Evolutionary conservation across 495 filamentous ascomycete species (phyloP), one percentile per base, ranked within the genome.

Genomic region (Rostrohypoxylon terebratum): DNA sequence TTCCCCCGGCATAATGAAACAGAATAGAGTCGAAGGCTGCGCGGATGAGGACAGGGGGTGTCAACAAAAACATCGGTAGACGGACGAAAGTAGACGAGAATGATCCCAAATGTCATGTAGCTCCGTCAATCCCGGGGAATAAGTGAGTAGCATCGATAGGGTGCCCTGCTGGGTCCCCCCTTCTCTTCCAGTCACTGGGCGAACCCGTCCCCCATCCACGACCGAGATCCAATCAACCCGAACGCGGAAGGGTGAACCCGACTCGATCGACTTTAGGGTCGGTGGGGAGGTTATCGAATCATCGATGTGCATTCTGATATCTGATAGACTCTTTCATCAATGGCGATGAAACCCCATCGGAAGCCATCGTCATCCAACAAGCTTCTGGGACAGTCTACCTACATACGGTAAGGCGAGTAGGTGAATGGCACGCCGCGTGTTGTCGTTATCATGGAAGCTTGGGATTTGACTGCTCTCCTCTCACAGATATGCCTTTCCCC

Each of bases 261-360:
- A 69, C 18, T 64, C 45, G 58, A 63, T 59, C 42, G 50, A 23
- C 48, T 18, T 69, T 34, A 53, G 34, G 64, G 23, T 68, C 50
- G 23, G 59, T 48, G 64, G 70, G 59, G 40, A 44, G 63, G 10
- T 68, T 60, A 44, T 72, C 64, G 59, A 68, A 72, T 72, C 63
- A 72, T 63, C 64, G 59, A 72, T 72, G 54, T 63, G 60, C 59
- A 64, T 72, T 72, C 36, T 72, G 64, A 68, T 72, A 72, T 68
- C 59, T 72, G 70, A 72, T 68, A 71, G 55, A 55, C 44, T 62
- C 59, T 48, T 60, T 68, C 45, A 53, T 59, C 34, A 34, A 72
- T 62, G 36, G 59, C 16, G 50, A 72, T 59, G 50, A 36, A 63
- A 72, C 50, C 69, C 63, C 21, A 58, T 51, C 21, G 44, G 14